phyloP scores from a whole-genome alignment of 495 filamentous ascomycete species.

The Tuber microsphaerosporum region DNA sequence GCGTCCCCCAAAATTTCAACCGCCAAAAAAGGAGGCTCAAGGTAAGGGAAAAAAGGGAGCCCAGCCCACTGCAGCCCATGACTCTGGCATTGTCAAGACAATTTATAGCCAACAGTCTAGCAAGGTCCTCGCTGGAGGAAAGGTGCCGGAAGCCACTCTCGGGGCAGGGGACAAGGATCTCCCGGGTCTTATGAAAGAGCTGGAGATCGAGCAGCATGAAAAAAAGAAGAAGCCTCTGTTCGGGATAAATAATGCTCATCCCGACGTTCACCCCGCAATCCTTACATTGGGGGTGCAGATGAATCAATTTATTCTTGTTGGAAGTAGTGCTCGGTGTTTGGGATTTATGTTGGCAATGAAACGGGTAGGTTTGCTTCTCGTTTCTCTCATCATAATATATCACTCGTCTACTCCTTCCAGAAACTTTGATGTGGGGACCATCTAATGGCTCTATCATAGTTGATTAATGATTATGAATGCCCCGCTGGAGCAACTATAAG shows the following conservation, averaged over 20 bases:
- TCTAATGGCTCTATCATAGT: constrained; percentile 46
- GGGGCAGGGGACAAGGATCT: constrained; percentile 46
- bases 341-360: constrained; percentile 85
- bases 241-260: constrained; percentile 64
- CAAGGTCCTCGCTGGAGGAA: constrained; percentile 26
- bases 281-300: constrained; percentile 82
- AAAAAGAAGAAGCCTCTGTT: constrained; percentile 72
- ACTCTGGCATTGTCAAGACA: constrained; percentile 33
- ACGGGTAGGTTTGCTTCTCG: constrained; percentile 51
- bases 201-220: constrained; percentile 54
- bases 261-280: constrained; percentile 85
- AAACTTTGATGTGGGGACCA: neutral
- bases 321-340: constrained; percentile 80
- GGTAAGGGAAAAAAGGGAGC: constrained; percentile 39
- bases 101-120: constrained; percentile 32
- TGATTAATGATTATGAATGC: constrained; percentile 85
- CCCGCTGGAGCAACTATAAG: constrained; percentile 73
- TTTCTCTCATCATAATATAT: neutral
- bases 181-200: constrained; percentile 45
- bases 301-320: constrained; percentile 78
- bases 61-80: constrained; percentile 24
- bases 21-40: constrained; percentile 39
- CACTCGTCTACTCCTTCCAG: neutral
- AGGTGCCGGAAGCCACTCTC: constrained; percentile 40
- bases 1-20: constrained; percentile 7